Conservation (phyloP, 2,329 filamentous ascomycete genomes). For the Venturia nashicola region DNA sequence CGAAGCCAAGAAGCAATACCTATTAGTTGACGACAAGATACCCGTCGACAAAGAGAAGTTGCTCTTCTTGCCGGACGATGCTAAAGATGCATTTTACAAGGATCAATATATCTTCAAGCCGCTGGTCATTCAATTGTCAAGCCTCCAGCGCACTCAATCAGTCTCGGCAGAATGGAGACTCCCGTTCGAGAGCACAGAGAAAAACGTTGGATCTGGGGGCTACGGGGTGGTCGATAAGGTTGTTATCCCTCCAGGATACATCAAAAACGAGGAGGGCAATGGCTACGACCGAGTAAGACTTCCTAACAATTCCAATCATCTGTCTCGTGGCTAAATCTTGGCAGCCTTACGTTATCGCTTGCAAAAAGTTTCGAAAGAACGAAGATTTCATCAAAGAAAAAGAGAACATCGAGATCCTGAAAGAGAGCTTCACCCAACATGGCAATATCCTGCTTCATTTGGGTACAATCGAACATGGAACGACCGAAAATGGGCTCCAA, state of each 20-base stretch:
- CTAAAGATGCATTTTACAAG: not conserved
- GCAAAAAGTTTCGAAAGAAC: not conserved
- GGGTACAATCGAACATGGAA: not conserved
- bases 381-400: not conserved
- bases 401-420: not conserved
- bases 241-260: not conserved
- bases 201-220: not conserved
- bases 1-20: not conserved
- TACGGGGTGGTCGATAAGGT: not conserved
- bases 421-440: not conserved
- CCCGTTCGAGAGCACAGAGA: not conserved
- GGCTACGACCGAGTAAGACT: too few relatives aligned
- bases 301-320: too few relatives aligned
- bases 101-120: not conserved
- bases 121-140: not conserved
- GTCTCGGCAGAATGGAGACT: not conserved
- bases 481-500: too few relatives aligned
- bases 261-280: not conserved
- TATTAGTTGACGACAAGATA: not conserved
- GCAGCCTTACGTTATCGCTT: not conserved
- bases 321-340: not conserved
- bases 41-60: not conserved
- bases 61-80: not conserved
- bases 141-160: not conserved
- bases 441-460: conserved; percentile 1